A percentile compares a stretch with the other conserved stretches of the same genome.
Evolutionary conservation across 2,329 filamentous ascomycete species (phyloP).

Genomic region (Fusarium concolor): DNA sequence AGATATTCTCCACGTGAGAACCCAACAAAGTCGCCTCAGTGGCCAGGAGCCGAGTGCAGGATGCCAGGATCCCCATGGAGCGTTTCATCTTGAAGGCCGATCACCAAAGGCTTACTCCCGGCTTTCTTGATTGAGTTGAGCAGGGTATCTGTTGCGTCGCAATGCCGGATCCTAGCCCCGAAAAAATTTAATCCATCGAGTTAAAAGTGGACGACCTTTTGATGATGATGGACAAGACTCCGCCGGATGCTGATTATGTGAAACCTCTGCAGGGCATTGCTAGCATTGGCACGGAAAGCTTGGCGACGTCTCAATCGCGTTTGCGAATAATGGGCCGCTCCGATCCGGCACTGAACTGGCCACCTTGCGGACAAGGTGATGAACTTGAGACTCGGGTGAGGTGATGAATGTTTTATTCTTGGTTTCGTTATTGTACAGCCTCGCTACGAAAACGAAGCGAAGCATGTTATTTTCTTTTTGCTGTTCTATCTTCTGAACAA

Average conservation of each 20-base stretch:
- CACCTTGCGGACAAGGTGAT: conserved; percentile 10
- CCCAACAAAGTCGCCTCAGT: conserved; percentile 17
- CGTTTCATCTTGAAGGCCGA: conserved; percentile 19
- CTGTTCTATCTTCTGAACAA: not conserved
- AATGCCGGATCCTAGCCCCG: conserved; percentile 16
- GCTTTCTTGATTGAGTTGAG: conserved; percentile 3
- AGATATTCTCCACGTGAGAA: conserved; percentile 19
- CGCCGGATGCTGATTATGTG: conserved; percentile 25
- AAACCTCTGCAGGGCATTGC: conserved; percentile 13
- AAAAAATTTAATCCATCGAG: conserved; percentile 2
- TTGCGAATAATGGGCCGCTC: conserved; percentile 22
- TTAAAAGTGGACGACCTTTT: conserved; percentile 18
- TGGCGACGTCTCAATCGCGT: conserved; percentile 19
- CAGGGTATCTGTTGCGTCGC: conserved; percentile 16
- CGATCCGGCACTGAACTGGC: conserved; percentile 3
- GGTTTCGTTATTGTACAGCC: conserved; percentile 16
- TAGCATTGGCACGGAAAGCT: not conserved
- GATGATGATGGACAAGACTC: conserved; percentile 28
- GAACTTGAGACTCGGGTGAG: conserved; percentile 11
- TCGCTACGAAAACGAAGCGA: not conserved
- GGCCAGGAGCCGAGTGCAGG: not conserved
- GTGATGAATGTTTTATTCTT: conserved; percentile 21
- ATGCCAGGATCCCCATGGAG: conserved; percentile 12
- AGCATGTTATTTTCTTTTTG: not conserved
- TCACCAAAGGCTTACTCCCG: conserved; percentile 4